These are phyloP conservation scores for Solanum hybrid DNA, from an alignment of 305 asterid species.

Conservation along the genomic window DNA sequence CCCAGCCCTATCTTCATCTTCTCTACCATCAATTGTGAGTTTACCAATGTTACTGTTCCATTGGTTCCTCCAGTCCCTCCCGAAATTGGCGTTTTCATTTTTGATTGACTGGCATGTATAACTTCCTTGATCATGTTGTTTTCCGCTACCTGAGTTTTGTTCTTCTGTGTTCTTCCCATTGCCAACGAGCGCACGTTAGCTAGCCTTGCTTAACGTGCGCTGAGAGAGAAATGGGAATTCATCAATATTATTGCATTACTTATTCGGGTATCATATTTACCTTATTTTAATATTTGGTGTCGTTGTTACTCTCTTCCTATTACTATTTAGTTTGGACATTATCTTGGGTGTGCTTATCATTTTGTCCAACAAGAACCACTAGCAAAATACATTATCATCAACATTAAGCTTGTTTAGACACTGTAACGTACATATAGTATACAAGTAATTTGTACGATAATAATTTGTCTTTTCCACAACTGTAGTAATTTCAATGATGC, in stretches of 20 bases:
- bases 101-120: not conserved
- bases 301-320: too few species aligned
- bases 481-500: not conserved
- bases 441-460: not conserved
- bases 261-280: too few species aligned
- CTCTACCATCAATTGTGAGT: not conserved
- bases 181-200: not conserved
- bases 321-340: too few species aligned
- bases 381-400: too few species aligned
- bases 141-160: not conserved
- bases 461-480: not conserved
- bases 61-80: not conserved
- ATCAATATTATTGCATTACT: too few species aligned
- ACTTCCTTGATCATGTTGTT: not conserved
- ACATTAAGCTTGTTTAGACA: too few species aligned
- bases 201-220: not conserved
- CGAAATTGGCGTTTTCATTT: not conserved
- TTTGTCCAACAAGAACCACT: too few species aligned
- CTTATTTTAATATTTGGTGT: too few species aligned
- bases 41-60: not conserved
- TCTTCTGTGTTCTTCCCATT: not conserved
- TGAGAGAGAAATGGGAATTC: not conserved
- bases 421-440: not conserved
- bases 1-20: not conserved
- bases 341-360: too few species aligned